Percentiles rank a stretch among this genome's conserved stretches.
These are phyloP conservation scores for Eremochloa ophiuroides DNA, from an alignment of 176 grass and related monocot species.

Conservation along the genomic window DNA sequence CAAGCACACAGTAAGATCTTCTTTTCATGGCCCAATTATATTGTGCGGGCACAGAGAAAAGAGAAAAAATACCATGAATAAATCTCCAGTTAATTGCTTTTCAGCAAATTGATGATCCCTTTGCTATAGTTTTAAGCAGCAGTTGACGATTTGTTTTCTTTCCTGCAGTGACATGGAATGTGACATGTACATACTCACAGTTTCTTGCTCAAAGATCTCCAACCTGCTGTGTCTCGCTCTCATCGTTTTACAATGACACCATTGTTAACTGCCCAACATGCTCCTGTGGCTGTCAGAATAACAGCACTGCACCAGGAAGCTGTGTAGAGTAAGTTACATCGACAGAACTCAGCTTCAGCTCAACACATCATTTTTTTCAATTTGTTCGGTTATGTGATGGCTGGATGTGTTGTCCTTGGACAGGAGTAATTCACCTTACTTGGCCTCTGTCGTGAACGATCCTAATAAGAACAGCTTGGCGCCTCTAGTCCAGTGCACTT, in stretches of 20 bases:
- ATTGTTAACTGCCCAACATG: conserved; percentile 73
- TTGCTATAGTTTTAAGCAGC: not conserved
- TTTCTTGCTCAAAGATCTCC: conserved; percentile 54
- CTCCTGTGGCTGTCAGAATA: conserved; percentile 74
- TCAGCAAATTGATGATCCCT: not conserved
- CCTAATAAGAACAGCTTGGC: conserved; percentile 33
- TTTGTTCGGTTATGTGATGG: conserved; percentile 29
- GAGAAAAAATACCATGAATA: no score
- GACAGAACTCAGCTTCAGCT: not conserved
- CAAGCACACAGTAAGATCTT: conserved; percentile 55
- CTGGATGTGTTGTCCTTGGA: conserved; percentile 13
- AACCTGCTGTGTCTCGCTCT: conserved; percentile 71
- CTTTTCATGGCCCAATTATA: not conserved
- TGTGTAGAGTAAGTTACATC: conserved; percentile 64
- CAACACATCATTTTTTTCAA: not conserved
- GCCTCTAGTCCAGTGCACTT: conserved; percentile 69
- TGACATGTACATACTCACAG: conserved; percentile 81
- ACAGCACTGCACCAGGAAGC: conserved; percentile 55
- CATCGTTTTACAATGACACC: conserved; percentile 81
- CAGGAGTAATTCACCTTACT: conserved; percentile 62
- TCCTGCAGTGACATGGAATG: conserved; percentile 72
- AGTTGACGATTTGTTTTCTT: not conserved
- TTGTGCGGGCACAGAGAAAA: no score
- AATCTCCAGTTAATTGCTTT: not conserved
- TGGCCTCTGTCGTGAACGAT: conserved; percentile 48